Evolutionary conservation across 1,139 yeast species (phyloP), one percentile per base, ranked within the genome.

Genomic region (Yamadazyma atlantica): DNA sequence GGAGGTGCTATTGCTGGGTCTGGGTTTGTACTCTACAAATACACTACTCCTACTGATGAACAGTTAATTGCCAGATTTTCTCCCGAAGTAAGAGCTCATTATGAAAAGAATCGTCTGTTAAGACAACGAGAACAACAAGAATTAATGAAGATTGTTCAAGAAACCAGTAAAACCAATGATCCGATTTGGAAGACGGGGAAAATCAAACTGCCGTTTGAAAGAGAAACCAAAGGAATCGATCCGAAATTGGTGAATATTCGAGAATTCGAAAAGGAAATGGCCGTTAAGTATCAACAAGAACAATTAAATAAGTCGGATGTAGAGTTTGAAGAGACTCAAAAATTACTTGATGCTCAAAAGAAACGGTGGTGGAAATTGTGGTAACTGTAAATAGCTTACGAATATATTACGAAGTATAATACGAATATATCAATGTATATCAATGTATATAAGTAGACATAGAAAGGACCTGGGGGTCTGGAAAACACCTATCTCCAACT

Each of bases 101-200:
- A 86, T 55, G 92, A 85, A 53, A 67, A 71, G 39, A 84, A 84
- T 54, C 73, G 73, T 49, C 80, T 66, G 7, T 58, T 83, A 41
- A 70, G 94, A 58, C 73, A 78, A 54, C 67, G 73, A 50, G 90
- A 85, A 58, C 85, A 82, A 54, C 69, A 74, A 54, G 79, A 76
- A 51, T 60, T 85, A 46, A 83, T 83, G 76, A 76, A 75, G 44
- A 78, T 83, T 22, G 90, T 79, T 2, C 65, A 73, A 41, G 53
- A 73, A 46, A 84, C 92, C 0, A 60, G 87, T 1, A 67, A 73
- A 3, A 80, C 88, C 15, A 71, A 78, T 48, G 86, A 83, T 39
- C 95, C 95, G 0, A 77, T 85, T 34, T 85, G 95, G 95, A 82
- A 76, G 56, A 80, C 94, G 0, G 95, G 90, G 0, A 68, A 78